Conservation (phyloP, 257 asterid genomes). For the Perilla frutescens region DNA sequence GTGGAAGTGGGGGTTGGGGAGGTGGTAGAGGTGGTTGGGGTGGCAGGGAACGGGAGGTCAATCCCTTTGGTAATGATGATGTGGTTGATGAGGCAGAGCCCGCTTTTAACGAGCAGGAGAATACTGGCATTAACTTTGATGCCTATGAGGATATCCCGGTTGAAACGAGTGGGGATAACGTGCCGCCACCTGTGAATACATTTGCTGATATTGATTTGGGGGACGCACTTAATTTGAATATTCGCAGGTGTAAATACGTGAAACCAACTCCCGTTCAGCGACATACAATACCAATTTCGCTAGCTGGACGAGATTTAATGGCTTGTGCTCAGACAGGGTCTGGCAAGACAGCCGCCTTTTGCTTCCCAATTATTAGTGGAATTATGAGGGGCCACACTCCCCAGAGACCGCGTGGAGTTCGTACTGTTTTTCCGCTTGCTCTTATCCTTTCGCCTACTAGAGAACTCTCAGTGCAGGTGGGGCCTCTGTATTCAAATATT, state of each 20-base stretch:
- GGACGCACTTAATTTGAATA: conserved; percentile 73
- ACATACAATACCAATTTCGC: conserved; percentile 76
- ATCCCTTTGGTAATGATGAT: conserved; percentile 76
- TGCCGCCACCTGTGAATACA: conserved; percentile 83
- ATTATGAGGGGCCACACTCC: conserved; percentile 62
- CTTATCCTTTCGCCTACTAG: conserved; percentile 87
- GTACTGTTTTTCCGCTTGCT: conserved; percentile 81
- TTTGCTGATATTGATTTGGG: conserved; percentile 91
- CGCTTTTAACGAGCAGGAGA: conserved; percentile 68
- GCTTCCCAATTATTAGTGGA: conserved; percentile 90
- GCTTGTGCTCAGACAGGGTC: conserved; percentile 97
- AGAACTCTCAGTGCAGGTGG: conserved; percentile 88
- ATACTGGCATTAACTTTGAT: conserved; percentile 82
- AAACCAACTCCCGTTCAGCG: conserved; percentile 93
- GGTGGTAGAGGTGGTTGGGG: conserved; percentile 58
- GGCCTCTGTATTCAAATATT: conserved; percentile 6
- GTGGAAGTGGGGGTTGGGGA: conserved; percentile 52
- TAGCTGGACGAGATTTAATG: conserved; percentile 85
- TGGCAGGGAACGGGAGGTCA: conserved; percentile 70
- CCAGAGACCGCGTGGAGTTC: conserved; percentile 71
- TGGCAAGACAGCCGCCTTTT: conserved; percentile 91
- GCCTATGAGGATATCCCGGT: conserved; percentile 95
- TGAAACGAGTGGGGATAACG: conserved; percentile 83
- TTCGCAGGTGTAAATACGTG: conserved; percentile 83
- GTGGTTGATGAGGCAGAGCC: conserved; percentile 50